Evolutionary conservation across 306 rosid genomes (phyloP).

Genomic region (Begonia peltatifolia): DNA sequence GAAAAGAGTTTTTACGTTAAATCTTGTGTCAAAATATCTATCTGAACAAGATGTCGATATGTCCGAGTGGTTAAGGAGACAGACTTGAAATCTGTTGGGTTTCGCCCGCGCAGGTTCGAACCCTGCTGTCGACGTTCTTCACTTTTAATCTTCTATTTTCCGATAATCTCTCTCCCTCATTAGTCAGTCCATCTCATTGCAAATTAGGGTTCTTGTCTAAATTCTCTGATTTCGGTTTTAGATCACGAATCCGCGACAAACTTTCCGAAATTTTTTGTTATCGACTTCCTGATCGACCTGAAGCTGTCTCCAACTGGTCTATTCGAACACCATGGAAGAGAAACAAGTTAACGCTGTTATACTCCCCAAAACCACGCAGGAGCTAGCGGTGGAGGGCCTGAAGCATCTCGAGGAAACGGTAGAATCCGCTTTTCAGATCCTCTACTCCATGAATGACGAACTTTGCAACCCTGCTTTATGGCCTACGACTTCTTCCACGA

Average conservation of each 20-base stretch:
- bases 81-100: constrained; percentile 21
- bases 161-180: not conserved
- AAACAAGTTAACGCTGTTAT: constrained; percentile 14
- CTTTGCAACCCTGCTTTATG: constrained; percentile 81
- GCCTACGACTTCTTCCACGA: constrained; percentile 31
- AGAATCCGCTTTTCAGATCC: constrained; percentile 31
- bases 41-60: constrained; percentile 4
- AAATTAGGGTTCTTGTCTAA: no score
- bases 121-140: constrained; percentile 11
- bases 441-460: constrained; percentile 91
- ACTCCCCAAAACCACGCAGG: constrained; percentile 46
- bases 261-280: no score
- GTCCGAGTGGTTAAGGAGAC: constrained; percentile 21
- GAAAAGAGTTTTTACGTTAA: no score
- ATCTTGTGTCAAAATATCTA: no score
- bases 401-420: constrained; percentile 25
- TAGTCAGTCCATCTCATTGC: no score
- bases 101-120: constrained; percentile 19
- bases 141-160: not conserved
- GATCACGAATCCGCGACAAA: no score
- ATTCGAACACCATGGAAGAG: constrained; percentile 36
- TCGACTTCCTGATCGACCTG: no score
- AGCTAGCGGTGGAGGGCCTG: constrained; percentile 75
- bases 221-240: no score
- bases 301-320: no score